Base-by-base conservation (phyloP, 2,329 filamentous ascomycete species). In the Diplodia sapinea region DNA sequence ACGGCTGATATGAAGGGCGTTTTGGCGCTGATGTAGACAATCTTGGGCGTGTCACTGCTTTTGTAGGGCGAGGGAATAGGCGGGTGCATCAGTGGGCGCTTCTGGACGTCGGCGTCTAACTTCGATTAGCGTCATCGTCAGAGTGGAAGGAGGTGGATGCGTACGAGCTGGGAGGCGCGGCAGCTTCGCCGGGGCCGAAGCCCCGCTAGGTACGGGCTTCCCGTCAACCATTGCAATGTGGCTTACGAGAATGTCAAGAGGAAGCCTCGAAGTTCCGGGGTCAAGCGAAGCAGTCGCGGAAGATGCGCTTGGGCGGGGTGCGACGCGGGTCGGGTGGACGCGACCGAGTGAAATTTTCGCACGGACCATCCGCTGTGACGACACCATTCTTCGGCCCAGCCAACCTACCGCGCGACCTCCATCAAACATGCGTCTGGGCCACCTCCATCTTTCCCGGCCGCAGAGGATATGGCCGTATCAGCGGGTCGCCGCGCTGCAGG, bases 1-100 rank as follows among this genome's bases (percentile, higher is more conserved):
- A 91, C 84, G 4, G 87, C 82, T 12, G 89, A 86, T 78, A 92
- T 86, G 81, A 92, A 91, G 7, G 89, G 88, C 0, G 89, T 88
- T 47, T 82, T 82, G 50, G 85, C 79, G 47, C 87, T 88, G 68
- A 93, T 82, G 80, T 92, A 92, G 76, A 93, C 82, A 69, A 86
- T 76, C 76, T 89, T 89, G 12, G 82, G 83, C 5, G 79, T 74
- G 1, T 73, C 71, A 55, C 83, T 70, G 65, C 81, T 81, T 20
- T 84, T 78, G 75, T 86, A 86, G 4, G 85, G 84, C 0, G 84
- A 84, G 4, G 85, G 79, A 36, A 86, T 77, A 2, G 86, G 77
- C 3, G 86, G 79, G 74, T 83, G 87, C n/a, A 84, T 82, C 71
- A 89, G 83, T 0, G 87, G 86, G 0, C 87, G 84, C 74, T 86